These are phyloP conservation scores for Erythrobasidium hasegawianum DNA, from an alignment of 1,284 basidiomycete species.

Conservation along the genomic window DNA sequence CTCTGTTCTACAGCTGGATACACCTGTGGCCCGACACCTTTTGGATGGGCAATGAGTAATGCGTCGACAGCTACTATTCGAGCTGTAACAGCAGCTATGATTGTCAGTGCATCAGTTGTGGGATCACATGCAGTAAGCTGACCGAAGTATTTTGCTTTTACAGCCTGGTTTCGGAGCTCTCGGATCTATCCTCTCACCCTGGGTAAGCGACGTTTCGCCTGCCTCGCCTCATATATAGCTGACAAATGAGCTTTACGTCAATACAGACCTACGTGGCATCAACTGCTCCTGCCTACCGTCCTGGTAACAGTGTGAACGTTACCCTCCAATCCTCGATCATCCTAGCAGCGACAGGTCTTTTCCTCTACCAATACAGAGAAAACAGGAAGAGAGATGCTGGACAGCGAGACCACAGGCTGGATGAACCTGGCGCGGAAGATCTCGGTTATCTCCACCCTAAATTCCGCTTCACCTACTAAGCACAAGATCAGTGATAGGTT, in stretches of 20 bases:
- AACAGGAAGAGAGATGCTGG: neutral
- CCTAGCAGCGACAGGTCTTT: neutral
- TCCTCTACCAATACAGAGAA: neutral
- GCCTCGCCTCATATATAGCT: no score
- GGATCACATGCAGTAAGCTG: neutral
- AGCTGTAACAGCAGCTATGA: slow-evolving; percentile 1
- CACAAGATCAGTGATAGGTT: no score
- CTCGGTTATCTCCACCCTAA: neutral
- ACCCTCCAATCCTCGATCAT: neutral
- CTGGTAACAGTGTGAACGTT: neutral
- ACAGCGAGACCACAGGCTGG: neutral
- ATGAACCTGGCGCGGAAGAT: neutral
- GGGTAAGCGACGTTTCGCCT: neutral
- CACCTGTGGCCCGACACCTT: neutral
- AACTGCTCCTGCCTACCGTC: neutral
- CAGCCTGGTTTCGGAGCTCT: neutral
- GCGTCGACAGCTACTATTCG: neutral
- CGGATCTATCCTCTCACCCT: neutral
- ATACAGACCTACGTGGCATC: neutral
- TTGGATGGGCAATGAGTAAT: slow-evolving; percentile 2
- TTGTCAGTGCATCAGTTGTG: neutral
- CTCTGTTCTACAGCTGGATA: neutral
- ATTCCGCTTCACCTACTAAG: neutral
- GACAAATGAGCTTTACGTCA: no score
- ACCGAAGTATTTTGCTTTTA: neutral